These are phyloP conservation scores for Dipteronia dyeriana DNA, from an alignment of 345 rosid species.

Conservation along the genomic window DNA sequence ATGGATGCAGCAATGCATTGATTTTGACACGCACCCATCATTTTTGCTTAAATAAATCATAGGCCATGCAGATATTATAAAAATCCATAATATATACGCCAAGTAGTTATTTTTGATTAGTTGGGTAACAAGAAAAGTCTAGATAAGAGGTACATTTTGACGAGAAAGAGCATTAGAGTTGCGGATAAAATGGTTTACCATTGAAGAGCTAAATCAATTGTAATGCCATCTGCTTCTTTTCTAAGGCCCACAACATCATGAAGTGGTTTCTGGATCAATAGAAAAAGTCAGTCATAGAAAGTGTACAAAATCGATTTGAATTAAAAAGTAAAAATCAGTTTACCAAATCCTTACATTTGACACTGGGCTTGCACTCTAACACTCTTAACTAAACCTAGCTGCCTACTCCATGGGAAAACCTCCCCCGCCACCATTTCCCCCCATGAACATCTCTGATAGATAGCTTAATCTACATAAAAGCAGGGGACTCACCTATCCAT, in stretches of 20 bases:
- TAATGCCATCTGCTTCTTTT: slow-evolving; percentile 63
- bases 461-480: no score
- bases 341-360: not conserved
- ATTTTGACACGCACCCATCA: not conserved
- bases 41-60: not conserved
- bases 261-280: slow-evolving; percentile 61
- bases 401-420: not conserved
- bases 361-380: not conserved
- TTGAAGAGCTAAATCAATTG: slow-evolving; percentile 80
- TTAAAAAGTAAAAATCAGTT: not conserved
- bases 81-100: not conserved
- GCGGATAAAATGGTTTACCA: slow-evolving; percentile 55
- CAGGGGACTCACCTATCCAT: no score
- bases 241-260: slow-evolving; percentile 86
- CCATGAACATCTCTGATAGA: no score
- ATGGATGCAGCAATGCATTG: not conserved
- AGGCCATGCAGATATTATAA: not conserved
- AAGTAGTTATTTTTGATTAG: not conserved
- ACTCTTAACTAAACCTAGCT: not conserved
- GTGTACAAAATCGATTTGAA: not conserved
- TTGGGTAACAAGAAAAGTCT: not conserved
- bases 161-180: slow-evolving; percentile 3
- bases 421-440: no score
- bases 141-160: not conserved
- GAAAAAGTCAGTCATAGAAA: slow-evolving; percentile 32